A percentile compares a stretch with the other conserved stretches of the same genome.
Evolutionary conservation across 148 eudicot genomes (phyloP).

Genomic region (Linanthus parryae): DNA sequence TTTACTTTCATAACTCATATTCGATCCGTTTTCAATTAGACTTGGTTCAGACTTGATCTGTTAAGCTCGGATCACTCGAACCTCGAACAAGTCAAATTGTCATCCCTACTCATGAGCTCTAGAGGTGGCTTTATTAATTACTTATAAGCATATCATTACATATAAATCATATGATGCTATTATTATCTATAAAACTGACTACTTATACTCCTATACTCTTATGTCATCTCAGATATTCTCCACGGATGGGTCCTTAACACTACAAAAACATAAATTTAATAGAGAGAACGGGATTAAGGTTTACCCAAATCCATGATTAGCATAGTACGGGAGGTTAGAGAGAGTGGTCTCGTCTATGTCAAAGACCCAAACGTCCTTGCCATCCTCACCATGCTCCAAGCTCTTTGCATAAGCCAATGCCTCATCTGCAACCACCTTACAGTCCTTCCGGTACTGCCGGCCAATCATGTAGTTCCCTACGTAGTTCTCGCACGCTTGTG

Average conservation of each 20-base stretch:
- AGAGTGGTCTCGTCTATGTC: conserved; percentile 9
- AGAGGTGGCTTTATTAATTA: too few relatives aligned
- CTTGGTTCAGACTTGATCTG: too few relatives aligned
- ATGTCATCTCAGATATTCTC: background rate
- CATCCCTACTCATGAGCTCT: too few relatives aligned
- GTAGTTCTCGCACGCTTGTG: conserved; percentile 35
- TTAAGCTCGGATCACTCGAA: too few relatives aligned
- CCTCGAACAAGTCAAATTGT: too few relatives aligned
- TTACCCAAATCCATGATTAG: conserved; percentile 1
- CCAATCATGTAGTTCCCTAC: conserved; percentile 58
- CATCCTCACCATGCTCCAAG: background rate
- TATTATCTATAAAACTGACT: too few relatives aligned
- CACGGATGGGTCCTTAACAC: background rate
- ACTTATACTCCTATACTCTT: too few relatives aligned
- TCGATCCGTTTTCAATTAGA: too few relatives aligned
- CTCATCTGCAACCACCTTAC: conserved; percentile 17
- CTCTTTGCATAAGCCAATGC: conserved; percentile 18
- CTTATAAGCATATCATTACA: too few relatives aligned
- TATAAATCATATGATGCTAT: too few relatives aligned
- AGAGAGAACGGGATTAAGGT: background rate
- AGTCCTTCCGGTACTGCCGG: conserved; percentile 38
- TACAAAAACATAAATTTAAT: background rate
- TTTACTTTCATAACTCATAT: too few relatives aligned
- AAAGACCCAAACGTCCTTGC: conserved; percentile 10
- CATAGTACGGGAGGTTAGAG: conserved; percentile 9